Percentiles rank a stretch among this genome's conserved stretches.
Conservation (phyloP, 2,329 filamentous ascomycete species). For the Beauveria brongniartii region DNA sequence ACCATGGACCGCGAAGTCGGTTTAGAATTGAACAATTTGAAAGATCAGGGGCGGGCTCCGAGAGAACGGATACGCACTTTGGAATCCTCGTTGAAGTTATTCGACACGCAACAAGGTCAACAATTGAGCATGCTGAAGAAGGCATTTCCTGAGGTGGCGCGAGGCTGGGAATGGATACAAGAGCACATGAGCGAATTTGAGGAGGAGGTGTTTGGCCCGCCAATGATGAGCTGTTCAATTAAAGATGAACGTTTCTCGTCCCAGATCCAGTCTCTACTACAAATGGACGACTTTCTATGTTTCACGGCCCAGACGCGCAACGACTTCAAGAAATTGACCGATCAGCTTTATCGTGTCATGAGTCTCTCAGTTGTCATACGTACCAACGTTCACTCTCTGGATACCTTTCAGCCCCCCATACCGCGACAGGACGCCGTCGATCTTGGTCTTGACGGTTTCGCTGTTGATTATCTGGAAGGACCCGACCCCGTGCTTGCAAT, state of each 20-base stretch:
- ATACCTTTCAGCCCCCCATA: conserved; percentile 47
- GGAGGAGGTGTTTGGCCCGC: conserved; percentile 70
- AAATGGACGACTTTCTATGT: conserved; percentile 46
- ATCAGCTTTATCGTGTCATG: conserved; percentile 55
- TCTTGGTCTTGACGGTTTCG: conserved; percentile 70
- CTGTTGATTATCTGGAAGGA: conserved; percentile 69
- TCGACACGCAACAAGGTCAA: conserved; percentile 70
- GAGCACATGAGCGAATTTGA: conserved; percentile 61
- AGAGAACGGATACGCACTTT: conserved; percentile 30
- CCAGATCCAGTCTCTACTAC: conserved; percentile 44
- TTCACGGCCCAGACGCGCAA: conserved; percentile 69
- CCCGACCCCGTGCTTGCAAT: conserved; percentile 79
- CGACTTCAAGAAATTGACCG: conserved; percentile 67
- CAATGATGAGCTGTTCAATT: conserved; percentile 71
- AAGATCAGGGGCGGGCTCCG: conserved; percentile 33
- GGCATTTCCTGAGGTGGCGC: conserved; percentile 54
- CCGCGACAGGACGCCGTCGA: conserved; percentile 43
- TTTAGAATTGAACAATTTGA: conserved; percentile 33
- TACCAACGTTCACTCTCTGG: conserved; percentile 44
- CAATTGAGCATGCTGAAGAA: conserved; percentile 58
- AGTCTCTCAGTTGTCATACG: conserved; percentile 66
- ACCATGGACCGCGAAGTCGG: conserved; percentile 30
- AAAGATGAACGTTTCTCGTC: conserved; percentile 60
- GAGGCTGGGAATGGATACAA: conserved; percentile 77
- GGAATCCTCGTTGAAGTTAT: conserved; percentile 42